Evolutionary conservation across 257 asterid species (phyloP), one percentile per base, ranked within the genome.

Genomic region (Lithospermum erythrorhizon): DNA sequence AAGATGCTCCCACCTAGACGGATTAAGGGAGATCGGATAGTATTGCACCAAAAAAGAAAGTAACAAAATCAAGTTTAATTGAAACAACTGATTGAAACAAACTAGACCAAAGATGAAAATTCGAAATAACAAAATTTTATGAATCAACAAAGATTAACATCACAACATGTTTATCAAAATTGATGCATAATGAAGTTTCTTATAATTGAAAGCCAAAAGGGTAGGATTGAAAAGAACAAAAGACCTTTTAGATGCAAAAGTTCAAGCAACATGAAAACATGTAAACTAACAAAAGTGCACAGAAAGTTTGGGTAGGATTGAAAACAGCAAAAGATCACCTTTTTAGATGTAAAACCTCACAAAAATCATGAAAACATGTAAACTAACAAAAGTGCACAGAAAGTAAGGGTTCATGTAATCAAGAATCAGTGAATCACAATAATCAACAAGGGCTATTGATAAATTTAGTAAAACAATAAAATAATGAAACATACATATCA

Each of bases 11-110:
- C n/a, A n/a, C n/a, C n/a, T n/a, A n/a, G n/a, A n/a, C n/a, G n/a
- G n/a, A n/a, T n/a, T n/a, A n/a, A n/a, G n/a, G n/a, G n/a, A n/a
- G n/a, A n/a, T n/a, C n/a, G n/a, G n/a, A n/a, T n/a, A 82, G 75
- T 88, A 80, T 81, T 27, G 49, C 53, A 64, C 25, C 51, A 29
- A n/a, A n/a, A n/a, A 59, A 4, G n/a, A n/a, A n/a, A n/a, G n/a
- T n/a, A n/a, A n/a, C n/a, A n/a, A n/a, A n/a, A n/a, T n/a, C n/a
- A n/a, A n/a, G n/a, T n/a, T n/a, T n/a, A n/a, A n/a, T n/a, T n/a
- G n/a, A n/a, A n/a, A n/a, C n/a, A n/a, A n/a, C n/a, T 47, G 9
- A 47, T 8, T 17, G 52, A 47, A 17, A 3, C 52, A 9, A 47
- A 9, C 52, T 47, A 10, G 5, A 10, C 18, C 52, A 2, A 3